Evolutionary conservation across 2,329 filamentous ascomycete species (phyloP).

Genomic region (Fusarium keratoplasticum): DNA sequence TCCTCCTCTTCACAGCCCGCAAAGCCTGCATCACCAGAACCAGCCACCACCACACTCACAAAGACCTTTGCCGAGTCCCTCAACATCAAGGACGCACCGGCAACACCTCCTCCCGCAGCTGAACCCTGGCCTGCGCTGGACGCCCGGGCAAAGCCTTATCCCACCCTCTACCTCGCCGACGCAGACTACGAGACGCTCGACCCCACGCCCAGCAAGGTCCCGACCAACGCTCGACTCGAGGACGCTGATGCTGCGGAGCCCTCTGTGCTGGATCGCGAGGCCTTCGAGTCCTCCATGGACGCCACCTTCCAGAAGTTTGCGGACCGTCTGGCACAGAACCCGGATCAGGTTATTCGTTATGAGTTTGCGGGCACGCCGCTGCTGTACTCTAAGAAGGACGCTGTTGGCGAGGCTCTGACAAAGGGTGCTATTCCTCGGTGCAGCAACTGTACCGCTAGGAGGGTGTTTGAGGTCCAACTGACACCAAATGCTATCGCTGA

Average conservation of each 20-base stretch:
- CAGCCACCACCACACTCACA: constrained; percentile 55
- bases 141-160: constrained; percentile 77
- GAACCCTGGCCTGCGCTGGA: constrained; percentile 81
- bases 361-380: constrained; percentile 80
- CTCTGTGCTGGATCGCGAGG: constrained; percentile 71
- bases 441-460: constrained; percentile 76
- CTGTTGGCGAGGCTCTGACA: constrained; percentile 74
- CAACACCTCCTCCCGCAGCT: constrained; percentile 51
- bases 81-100: constrained; percentile 71
- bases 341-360: constrained; percentile 84
- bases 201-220: constrained; percentile 62
- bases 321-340: constrained; percentile 81
- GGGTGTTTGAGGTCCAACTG: constrained; percentile 92
- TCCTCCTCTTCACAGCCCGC: constrained; percentile 40
- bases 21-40: constrained; percentile 48
- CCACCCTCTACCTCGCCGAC: constrained; percentile 82
- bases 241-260: constrained; percentile 55
- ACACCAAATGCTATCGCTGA: constrained; percentile 91
- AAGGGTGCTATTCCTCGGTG: constrained; percentile 76
- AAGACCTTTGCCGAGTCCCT: constrained; percentile 81
- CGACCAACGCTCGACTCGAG: constrained; percentile 59
- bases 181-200: constrained; percentile 93
- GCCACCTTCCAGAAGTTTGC: constrained; percentile 84
- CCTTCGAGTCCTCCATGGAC: constrained; percentile 81
- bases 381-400: constrained; percentile 83